Conservation (phyloP, 352 stramenopile species). For the Phytophthora vignae region DNA sequence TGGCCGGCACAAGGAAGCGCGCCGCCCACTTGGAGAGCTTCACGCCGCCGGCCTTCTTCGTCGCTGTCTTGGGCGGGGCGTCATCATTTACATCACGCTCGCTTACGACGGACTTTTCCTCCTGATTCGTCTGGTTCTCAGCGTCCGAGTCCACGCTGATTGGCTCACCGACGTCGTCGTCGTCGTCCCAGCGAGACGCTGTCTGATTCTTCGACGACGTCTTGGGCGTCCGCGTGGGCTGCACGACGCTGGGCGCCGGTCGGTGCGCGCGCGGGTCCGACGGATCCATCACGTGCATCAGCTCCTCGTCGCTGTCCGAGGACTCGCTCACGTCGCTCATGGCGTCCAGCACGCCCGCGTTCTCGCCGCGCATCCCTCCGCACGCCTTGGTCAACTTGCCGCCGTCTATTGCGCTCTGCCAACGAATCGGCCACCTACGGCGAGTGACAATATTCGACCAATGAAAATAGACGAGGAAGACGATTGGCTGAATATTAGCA, state of each 20-base stretch:
- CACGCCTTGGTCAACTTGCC: neutral
- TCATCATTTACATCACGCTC: constrained; percentile 33
- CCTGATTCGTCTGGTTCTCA: constrained; percentile 32
- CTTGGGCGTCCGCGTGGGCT: constrained; percentile 37
- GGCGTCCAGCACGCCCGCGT: constrained; percentile 44
- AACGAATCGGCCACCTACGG: constrained; percentile 9
- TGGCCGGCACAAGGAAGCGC: constrained; percentile 71
- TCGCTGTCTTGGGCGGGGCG: constrained; percentile 14
- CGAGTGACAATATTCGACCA: neutral
- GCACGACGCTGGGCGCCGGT: constrained; percentile 33
- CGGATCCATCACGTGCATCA: constrained; percentile 75
- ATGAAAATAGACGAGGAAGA: neutral
- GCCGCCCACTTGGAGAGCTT: constrained; percentile 79
- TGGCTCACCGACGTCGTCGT: constrained; percentile 60
- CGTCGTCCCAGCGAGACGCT: constrained; percentile 68
- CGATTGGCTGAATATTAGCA: neutral
- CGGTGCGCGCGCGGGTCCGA: constrained; percentile 77
- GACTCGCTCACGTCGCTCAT: constrained; percentile 42
- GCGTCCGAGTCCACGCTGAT: constrained; percentile 34
- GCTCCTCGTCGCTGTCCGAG: constrained; percentile 56
- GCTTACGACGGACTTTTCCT: constrained; percentile 18
- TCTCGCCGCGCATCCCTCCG: constrained; percentile 40
- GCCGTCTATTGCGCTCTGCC: constrained; percentile 20
- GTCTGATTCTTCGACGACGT: constrained; percentile 29
- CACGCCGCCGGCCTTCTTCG: constrained; percentile 16